These are phyloP conservation scores for Komagataea norvegica DNA, from an alignment of 1,139 yeast species.

Conservation along the genomic window DNA sequence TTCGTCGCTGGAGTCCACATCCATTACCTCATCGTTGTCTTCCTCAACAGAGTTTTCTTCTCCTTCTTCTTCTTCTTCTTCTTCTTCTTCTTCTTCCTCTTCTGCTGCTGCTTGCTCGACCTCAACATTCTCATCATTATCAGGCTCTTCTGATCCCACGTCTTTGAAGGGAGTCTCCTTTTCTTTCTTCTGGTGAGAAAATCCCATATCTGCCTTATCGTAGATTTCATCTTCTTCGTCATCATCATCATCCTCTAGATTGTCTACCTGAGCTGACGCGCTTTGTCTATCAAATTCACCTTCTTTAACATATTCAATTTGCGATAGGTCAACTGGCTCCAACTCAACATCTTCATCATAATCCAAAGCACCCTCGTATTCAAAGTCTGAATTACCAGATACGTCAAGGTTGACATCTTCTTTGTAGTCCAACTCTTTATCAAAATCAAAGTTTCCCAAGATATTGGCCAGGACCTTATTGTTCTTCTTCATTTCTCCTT, in stretches of 20 bases:
- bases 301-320: constrained; percentile 23
- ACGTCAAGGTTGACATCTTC: constrained; percentile 38
- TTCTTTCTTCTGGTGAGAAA: not conserved
- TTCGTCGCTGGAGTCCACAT: constrained; percentile 19
- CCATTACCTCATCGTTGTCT: constrained; percentile 20
- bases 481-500: constrained; percentile 35
- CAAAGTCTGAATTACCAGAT: constrained; percentile 46
- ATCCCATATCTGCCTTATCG: constrained; percentile 12
- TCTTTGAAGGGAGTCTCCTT: too few species aligned
- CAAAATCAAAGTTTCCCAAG: constrained; percentile 52
- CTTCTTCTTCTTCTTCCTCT: constrained; percentile 1
- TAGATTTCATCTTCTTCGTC: constrained; percentile 27
- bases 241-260: constrained; percentile 29
- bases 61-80: constrained; percentile 20
- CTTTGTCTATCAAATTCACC: constrained; percentile 28
- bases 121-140: too few species aligned
- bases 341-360: constrained; percentile 34
- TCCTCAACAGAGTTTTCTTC: constrained; percentile 5
- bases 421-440: constrained; percentile 52
- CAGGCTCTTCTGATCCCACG: too few species aligned
- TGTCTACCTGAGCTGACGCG: too few species aligned
- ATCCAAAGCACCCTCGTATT: constrained; percentile 40
- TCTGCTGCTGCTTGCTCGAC: not conserved
- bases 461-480: constrained; percentile 49
- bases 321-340: constrained; percentile 29